Conservation (phyloP, 495 filamentous ascomycete genomes). For the Cercophora scortea region DNA sequence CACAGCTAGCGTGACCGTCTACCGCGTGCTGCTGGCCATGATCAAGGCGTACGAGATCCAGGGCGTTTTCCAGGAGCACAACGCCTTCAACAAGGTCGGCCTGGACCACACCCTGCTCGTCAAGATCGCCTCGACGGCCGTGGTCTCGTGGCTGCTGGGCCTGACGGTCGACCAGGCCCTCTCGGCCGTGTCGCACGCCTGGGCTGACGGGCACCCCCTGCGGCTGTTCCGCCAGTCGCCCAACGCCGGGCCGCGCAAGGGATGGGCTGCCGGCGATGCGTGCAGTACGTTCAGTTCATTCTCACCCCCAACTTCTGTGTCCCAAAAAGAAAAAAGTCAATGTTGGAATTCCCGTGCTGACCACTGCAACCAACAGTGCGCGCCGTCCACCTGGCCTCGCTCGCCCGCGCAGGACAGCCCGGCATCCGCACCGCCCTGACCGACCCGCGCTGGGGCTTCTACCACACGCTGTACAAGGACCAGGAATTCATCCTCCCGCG, state of each 20-base stretch:
- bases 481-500: not conserved
- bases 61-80: not conserved
- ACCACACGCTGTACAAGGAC: not conserved
- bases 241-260: not conserved
- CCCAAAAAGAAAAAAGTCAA: too few relatives aligned
- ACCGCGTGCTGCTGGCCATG: not conserved
- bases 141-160: not conserved
- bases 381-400: not conserved
- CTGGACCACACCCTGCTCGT: not conserved
- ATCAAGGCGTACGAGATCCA: not conserved
- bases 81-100: not conserved
- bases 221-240: not conserved
- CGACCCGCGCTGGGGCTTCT: not conserved
- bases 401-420: not conserved
- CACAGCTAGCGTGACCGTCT: not conserved
- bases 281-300: not conserved
- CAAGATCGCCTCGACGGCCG: not conserved
- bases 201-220: not conserved
- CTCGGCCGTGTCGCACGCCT: not conserved
- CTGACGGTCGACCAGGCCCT: not conserved
- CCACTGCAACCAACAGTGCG: not conserved
- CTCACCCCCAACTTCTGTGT: too few relatives aligned
- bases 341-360: too few relatives aligned
- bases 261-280: not conserved
- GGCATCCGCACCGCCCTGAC: not conserved